Evolutionary conservation across 192 early-diverging fungal genomes (phyloP).

Genomic region (Pilaira anomala): DNA sequence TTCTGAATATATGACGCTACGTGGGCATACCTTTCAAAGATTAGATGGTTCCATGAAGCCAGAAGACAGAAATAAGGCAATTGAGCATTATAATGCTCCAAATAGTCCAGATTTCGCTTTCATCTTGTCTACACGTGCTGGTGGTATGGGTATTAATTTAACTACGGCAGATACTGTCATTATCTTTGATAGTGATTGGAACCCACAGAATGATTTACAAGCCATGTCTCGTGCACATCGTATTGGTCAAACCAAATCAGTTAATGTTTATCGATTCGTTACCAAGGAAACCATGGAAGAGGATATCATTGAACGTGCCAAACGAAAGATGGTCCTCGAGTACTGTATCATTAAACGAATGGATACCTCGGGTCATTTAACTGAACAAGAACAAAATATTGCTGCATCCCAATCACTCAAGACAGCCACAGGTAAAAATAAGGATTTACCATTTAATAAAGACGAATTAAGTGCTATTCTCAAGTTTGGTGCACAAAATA

Average conservation of each 20-base stretch:
- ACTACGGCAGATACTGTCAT: conserved; percentile 97
- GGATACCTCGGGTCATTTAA: conserved; percentile 37
- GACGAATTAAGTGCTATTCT: conserved; percentile 94
- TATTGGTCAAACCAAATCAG: conserved; percentile 95
- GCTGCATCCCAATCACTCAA: conserved; percentile 31
- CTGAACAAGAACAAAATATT: conserved; percentile 22
- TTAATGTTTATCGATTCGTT: conserved; percentile 97
- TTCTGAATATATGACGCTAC: conserved; percentile 86
- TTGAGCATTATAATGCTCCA: conserved; percentile 97
- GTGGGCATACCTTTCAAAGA: conserved; percentile 87
- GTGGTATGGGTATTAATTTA: conserved; percentile 95
- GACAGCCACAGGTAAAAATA: conserved; percentile 26
- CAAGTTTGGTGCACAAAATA: conserved; percentile 97
- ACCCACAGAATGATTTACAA: conserved; percentile 96
- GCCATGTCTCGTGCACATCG: conserved; percentile 98
- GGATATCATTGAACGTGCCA: conserved; percentile 97
- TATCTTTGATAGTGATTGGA: conserved; percentile 92
- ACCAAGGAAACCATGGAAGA: conserved; percentile 98
- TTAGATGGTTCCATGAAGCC: conserved; percentile 89
- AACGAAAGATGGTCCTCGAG: conserved; percentile 99
- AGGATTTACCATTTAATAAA: conserved; percentile 58
- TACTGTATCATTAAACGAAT: conserved; percentile 99
- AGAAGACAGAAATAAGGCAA: conserved; percentile 88
- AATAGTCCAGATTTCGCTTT: conserved; percentile 94
- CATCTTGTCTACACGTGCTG: conserved; percentile 94